Conservation (phyloP, 306 rosid genomes). For the Lathyrus oleraceus region DNA sequence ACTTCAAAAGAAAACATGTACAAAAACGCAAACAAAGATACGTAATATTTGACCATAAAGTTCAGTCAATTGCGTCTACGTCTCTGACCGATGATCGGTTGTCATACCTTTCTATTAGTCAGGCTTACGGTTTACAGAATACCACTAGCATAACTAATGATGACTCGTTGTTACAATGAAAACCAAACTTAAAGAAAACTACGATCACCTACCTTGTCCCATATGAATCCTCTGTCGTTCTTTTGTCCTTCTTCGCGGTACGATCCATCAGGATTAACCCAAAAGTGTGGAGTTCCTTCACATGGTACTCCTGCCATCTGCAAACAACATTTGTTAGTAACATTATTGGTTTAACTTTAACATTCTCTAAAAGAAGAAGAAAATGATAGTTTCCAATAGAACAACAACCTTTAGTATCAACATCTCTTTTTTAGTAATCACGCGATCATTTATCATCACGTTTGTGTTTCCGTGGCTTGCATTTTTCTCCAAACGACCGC, state of each 20-base stretch:
- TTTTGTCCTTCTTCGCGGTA: constrained; percentile 83
- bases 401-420: constrained; percentile 57
- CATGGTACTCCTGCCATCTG: constrained; percentile 79
- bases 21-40: not conserved
- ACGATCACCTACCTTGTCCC: constrained; percentile 65
- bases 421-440: constrained; percentile 60
- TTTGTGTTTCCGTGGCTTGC: constrained; percentile 80
- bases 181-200: constrained; percentile 11
- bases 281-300: constrained; percentile 72
- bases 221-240: constrained; percentile 51
- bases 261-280: constrained; percentile 74
- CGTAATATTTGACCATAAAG: not conserved
- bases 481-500: constrained; percentile 46
- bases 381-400: constrained; percentile 5
- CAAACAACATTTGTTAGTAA: constrained; percentile 26
- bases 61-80: not conserved
- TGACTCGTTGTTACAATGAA: constrained; percentile 20
- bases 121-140: not conserved
- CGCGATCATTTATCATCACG: constrained; percentile 57
- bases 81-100: not conserved
- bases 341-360: constrained; percentile 28
- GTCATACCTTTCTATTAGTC: not conserved
- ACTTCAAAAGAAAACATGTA: not conserved
- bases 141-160: not conserved
- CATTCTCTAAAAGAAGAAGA: not conserved